Evolutionary conservation across 345 rosid genomes (phyloP).

Genomic region (Linum tenue): DNA sequence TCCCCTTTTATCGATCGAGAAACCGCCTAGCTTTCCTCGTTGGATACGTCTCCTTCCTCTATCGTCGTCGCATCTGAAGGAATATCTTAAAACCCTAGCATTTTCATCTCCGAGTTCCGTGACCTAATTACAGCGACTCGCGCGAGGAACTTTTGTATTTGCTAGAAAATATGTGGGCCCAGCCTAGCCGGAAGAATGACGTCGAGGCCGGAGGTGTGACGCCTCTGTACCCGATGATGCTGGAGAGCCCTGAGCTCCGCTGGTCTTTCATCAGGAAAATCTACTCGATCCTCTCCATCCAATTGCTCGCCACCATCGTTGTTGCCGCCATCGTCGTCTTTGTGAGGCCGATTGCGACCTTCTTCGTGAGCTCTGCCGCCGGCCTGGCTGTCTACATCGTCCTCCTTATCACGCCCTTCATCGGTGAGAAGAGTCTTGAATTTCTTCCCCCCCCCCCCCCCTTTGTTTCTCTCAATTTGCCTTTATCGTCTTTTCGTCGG

Average conservation of each 20-base stretch:
- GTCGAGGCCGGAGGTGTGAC: conserved; percentile 2
- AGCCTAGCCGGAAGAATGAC: not conserved
- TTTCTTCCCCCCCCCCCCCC: not conserved
- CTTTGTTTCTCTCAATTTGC: not conserved
- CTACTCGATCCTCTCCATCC: conserved; percentile 9
- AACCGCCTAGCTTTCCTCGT: too few relatives aligned
- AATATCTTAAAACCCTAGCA: not conserved
- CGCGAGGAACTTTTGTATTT: not conserved
- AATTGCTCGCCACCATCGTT: conserved; percentile 11
- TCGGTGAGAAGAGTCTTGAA: not conserved
- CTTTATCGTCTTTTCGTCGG: not conserved
- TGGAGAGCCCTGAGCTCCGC: conserved; percentile 12
- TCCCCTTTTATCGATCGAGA: too few relatives aligned
- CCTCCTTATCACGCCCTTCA: conserved; percentile 5
- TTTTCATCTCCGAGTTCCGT: not conserved
- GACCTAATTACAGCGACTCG: not conserved
- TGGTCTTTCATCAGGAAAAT: conserved; percentile 16
- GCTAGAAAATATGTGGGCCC: not conserved
- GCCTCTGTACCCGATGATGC: conserved; percentile 12
- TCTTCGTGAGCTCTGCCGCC: conserved; percentile 2
- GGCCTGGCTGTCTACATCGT: conserved; percentile 7
- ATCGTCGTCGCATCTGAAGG: too few relatives aligned
- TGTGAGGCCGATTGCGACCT: conserved; percentile 1
- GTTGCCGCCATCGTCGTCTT: conserved; percentile 13
- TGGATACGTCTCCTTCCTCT: too few relatives aligned